Evolutionary conservation across 305 asterid genomes (phyloP).

Genomic region (Fraxinus platypoda): DNA sequence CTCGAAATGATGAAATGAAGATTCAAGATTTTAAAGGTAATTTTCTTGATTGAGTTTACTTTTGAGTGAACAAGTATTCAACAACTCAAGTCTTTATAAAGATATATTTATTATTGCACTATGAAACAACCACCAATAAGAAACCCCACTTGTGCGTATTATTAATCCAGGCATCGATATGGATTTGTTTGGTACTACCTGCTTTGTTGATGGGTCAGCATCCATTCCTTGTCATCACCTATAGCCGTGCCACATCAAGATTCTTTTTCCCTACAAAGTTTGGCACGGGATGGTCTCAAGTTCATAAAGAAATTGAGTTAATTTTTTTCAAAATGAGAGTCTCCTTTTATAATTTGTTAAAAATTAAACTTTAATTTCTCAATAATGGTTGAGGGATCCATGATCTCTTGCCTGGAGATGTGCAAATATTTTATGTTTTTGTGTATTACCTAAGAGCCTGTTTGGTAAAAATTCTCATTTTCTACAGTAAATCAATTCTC

Average conservation of each 20-base stretch:
- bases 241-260: neutral
- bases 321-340: no score
- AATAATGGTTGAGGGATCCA: neutral
- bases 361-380: neutral
- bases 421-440: neutral
- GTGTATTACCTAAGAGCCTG: no score
- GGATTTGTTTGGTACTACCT: neutral
- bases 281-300: neutral
- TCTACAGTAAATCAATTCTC: no score
- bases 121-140: neutral
- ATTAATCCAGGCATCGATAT: neutral
- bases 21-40: neutral
- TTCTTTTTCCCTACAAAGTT: neutral
- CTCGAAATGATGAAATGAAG: neutral
- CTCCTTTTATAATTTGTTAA: neutral
- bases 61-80: neutral
- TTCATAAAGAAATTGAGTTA: neutral
- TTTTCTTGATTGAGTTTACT: slow-evolving; percentile 21
- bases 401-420: neutral
- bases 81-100: neutral
- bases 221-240: neutral
- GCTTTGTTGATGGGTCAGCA: slow-evolving; percentile 2
- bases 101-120: neutral
- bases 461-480: no score
- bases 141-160: neutral